Percentiles rank a stretch among this genome's conserved stretches.
These are phyloP conservation scores for Inonotus hispidus DNA, from an alignment of 1,284 basidiomycete species.

Conservation along the genomic window DNA sequence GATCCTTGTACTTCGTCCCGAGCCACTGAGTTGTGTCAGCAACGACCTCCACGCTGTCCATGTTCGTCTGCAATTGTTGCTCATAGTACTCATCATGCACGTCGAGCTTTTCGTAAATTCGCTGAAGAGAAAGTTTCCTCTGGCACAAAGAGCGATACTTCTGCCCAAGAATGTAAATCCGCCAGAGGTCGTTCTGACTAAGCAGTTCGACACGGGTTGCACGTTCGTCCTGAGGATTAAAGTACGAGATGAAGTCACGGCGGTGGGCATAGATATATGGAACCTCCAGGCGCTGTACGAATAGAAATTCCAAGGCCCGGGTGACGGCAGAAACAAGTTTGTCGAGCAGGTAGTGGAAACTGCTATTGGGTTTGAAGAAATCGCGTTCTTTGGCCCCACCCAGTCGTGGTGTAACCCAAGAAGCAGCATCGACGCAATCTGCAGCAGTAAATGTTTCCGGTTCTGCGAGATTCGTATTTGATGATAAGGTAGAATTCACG, in stretches of 20 bases:
- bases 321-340: conserved; percentile 80
- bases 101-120: conserved; percentile 61
- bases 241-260: conserved; percentile 82
- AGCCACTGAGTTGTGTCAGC: conserved; percentile 94
- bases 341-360: conserved; percentile 53
- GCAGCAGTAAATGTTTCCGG: conserved; percentile 62
- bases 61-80: conserved; percentile 53
- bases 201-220: conserved; percentile 60
- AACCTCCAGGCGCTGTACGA: conserved; percentile 87
- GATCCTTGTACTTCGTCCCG: conserved; percentile 76
- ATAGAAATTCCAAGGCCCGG: conserved; percentile 77
- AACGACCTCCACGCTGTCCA: conserved; percentile 83
- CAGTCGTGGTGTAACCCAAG: conserved; percentile 86
- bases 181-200: conserved; percentile 79
- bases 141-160: conserved; percentile 83
- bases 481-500: conserved; percentile 77
- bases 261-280: conserved; percentile 95
- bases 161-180: conserved; percentile 79
- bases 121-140: conserved; percentile 57
- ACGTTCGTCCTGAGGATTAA: conserved; percentile 55
- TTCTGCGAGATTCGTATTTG: conserved; percentile 59
- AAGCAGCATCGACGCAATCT: conserved; percentile 77
- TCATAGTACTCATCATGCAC: conserved; percentile 70
- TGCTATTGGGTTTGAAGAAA: conserved; percentile 64
- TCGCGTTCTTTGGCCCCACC: conserved; percentile 73